Base-by-base conservation (phyloP, 495 filamentous ascomycete genomes). In the Penicillium arizonense region DNA sequence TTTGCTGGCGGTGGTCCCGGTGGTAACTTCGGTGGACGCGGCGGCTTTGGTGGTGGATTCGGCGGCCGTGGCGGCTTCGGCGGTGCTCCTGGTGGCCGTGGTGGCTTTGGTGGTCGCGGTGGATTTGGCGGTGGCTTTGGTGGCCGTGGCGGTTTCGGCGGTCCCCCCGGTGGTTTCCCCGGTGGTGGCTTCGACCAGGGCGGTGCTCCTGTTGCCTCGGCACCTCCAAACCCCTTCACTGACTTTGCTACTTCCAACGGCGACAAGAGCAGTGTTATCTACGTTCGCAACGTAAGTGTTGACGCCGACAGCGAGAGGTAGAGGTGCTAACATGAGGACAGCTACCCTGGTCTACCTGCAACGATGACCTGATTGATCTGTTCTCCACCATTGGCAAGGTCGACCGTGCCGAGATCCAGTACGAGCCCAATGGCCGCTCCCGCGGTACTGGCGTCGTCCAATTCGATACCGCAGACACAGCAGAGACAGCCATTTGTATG, bases 371-470 rank as follows among this genome's bases (percentile, higher is more conserved):
- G 4, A 81, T 97, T 41, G 94, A 98, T 64, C 81, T 98, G 12
- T 98, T 98, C 81, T 91, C 87, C 26, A 98, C 94, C 5, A 97
- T 98, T 65, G 94, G 93, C 40, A 96, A 96, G 72, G 94, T 98
- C 55, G 91, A 96, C 59, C 90, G 90, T 58, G 94, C 94, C 10
- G 95, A 97, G 75, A 97, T 97, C 44, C 95, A 98, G 73, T 97
- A 97, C 64, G 95, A 97, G 64, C 88, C 89, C 7, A 96, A 95
- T 64, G 93, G 94, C 41, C 90, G 94, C 58, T 97, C 95, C 47
- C 87, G 90, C 50, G 94, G 94, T 43, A 96, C 89, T 42, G 94
- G 94, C 65, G 94, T 98, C 38, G 95, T 98, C 46, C 84, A 93
- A 55, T 97, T 98, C 65, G 89, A 95, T 58, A 84, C 70, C 37